Base-by-base conservation (phyloP, 2,329 filamentous ascomycete genomes). In the Colletotrichum sp. region DNA sequence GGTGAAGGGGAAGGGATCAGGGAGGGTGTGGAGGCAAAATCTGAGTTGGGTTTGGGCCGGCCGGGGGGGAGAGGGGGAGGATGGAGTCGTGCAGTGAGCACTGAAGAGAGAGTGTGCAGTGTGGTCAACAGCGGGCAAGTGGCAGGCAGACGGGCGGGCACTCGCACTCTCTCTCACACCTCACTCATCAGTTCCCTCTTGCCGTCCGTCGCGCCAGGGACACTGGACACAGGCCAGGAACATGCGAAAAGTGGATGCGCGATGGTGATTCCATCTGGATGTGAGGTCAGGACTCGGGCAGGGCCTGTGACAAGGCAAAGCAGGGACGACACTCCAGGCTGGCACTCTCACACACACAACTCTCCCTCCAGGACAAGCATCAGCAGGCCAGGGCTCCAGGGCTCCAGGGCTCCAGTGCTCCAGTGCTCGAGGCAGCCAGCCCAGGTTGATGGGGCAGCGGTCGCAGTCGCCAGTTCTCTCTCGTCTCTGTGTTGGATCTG, bases 401-500 rank as follows among this genome's bases (percentile, higher is more conserved):
- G 39, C 39, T 48, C 39, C 39, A 48, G 43, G 43, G 36, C 36
- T 39, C 30, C 65, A 60, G 57, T 39, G 71, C 39, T n/a, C 9
- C 39, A 60, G 57, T 57, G 71, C 39, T 32, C 9, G 26, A 67
- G 43, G 65, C 43, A 32, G 65, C 39, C 32, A 57, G 52, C 24
- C 52, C 52, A 68, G 70, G 69, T 75, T 72, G 73, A 75, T 75
- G 73, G 73, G 73, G 70, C 63, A 75, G 69, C 69, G 30, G 63
- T 67, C 36, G 73, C 69, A n/a, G 43, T 48, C n/a, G 43, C 43
- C n/a, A 48, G 43, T 48, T 21, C 9, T 48, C 43, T 43, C 39
- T 43, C 39, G 39, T 43, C 39, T 48, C 43, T 48, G 43, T 48
- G 43, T 48, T 48, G 43, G 43, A 48, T 48, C 43, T 48, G 43